Evolutionary conservation across 768 basidiomycete genomes (phyloP), one percentile per base, ranked within the genome.

Genomic region (Coprinopsis strossmayeri): DNA sequence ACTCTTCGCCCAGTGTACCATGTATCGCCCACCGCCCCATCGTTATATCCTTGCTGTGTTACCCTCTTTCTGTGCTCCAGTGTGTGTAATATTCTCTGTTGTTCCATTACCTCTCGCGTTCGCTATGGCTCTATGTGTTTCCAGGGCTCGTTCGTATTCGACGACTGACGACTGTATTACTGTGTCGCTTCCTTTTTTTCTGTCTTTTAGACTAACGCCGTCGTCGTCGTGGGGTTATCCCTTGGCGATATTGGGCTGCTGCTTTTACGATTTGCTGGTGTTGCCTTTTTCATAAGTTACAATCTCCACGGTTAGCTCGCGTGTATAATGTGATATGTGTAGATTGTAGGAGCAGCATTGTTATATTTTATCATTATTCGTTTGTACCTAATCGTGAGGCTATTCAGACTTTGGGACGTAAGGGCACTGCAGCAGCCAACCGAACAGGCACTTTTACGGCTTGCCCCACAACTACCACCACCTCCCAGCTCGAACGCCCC

Each of bases 311-410:
- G 18, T 47, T 28, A 35, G 24, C 24, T 4, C 23, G 21, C 40
- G 42, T 51, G 50, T 51, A 50, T 51, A 39, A 21, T 38, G 28
- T 28, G 27, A 49, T 45, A 34, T 43, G 35, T 43, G 48, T 50
- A 44, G 50, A 46, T 51, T 46, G 34, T 46, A 46, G 21, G 18
- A 27, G 34, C 30, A 45, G 34, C 42, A 34, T 24, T 49, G 24
- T 50, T 45, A 50, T 50, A n/a, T n/a, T n/a, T n/a, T n/a, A n/a
- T n/a, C n/a, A n/a, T n/a, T n/a, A n/a, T n/a, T n/a, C n/a, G n/a
- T n/a, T n/a, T n/a, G n/a, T n/a, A n/a, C n/a, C n/a, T n/a, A n/a
- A n/a, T n/a, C n/a, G n/a, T n/a, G n/a, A n/a, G n/a, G n/a, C n/a
- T n/a, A n/a, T n/a, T n/a, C n/a, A n/a, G n/a, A n/a, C n/a, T 32